phyloP scores from a whole-genome alignment of 2,329 filamentous ascomycete genomes.

The Colletotrichum sp. region DNA sequence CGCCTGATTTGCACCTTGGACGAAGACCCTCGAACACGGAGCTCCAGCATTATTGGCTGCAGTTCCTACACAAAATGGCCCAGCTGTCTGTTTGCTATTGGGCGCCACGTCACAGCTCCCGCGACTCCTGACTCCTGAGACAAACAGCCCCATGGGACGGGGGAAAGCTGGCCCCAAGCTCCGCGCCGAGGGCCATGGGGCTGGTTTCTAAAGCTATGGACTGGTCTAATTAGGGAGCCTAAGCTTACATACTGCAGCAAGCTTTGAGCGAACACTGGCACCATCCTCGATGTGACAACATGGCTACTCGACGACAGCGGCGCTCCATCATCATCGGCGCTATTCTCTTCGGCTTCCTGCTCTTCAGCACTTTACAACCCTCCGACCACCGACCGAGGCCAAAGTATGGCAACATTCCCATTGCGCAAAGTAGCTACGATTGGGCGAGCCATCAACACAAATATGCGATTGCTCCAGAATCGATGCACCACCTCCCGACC shows the following conservation, averaged over 20 bases:
- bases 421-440: constrained; percentile 20
- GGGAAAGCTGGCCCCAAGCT: not conserved
- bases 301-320: constrained; percentile 21
- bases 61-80: not conserved
- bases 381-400: not conserved
- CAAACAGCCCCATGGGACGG: not conserved
- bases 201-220: not conserved
- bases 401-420: not conserved
- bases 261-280: not conserved
- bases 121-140: not conserved
- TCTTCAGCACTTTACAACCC: not conserved
- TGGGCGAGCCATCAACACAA: constrained; percentile 15
- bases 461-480: constrained; percentile 6
- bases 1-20: not conserved
- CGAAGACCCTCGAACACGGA: not conserved
- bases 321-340: constrained; percentile 13
- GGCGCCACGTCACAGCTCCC: not conserved
- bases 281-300: constrained; percentile 8
- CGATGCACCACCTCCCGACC: constrained; percentile 13
- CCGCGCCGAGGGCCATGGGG: not conserved
- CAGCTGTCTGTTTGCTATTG: not conserved
- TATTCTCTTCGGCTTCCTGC: constrained; percentile 3
- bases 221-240: not conserved
- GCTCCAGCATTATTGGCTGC: not conserved
- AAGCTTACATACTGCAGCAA: not conserved